These are phyloP conservation scores for Phytophthora agathidicida DNA, from an alignment of 352 stramenopile species.

Conservation along the genomic window DNA sequence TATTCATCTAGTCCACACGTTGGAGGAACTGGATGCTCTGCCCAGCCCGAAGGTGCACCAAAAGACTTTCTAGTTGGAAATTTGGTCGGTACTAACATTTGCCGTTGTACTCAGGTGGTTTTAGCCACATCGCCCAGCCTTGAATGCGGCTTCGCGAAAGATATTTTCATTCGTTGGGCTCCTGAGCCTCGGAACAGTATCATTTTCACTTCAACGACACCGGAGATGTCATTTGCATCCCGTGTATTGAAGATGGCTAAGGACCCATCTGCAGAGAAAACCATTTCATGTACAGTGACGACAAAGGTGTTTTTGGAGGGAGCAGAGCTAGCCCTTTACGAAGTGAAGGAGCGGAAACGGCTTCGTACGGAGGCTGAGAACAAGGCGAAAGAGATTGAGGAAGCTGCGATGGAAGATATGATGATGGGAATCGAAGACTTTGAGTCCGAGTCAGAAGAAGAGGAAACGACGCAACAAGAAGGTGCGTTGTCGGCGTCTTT, in stretches of 20 bases:
- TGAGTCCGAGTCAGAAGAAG: constrained; percentile 84
- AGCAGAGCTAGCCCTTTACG: constrained; percentile 82
- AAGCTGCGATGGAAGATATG: constrained; percentile 92
- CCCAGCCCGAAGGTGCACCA: constrained; percentile 76
- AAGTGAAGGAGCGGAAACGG: constrained; percentile 87
- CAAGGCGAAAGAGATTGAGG: constrained; percentile 89
- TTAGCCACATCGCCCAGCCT: constrained; percentile 80
- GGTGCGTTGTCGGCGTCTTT: constrained; percentile 27
- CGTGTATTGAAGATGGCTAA: constrained; percentile 67
- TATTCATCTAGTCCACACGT: constrained; percentile 85
- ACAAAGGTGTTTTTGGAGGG: constrained; percentile 82
- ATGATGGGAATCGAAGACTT: constrained; percentile 93
- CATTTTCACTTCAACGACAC: constrained; percentile 77
- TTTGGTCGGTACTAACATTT: neutral
- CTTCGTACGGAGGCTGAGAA: constrained; percentile 85
- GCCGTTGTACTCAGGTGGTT: constrained; percentile 57
- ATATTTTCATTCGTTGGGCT: constrained; percentile 87
- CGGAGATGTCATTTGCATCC: constrained; percentile 71
- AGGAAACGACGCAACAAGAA: constrained; percentile 63
- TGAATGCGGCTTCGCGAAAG: constrained; percentile 84
- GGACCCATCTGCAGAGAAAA: constrained; percentile 49
- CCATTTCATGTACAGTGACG: constrained; percentile 68
- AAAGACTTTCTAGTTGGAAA: neutral
- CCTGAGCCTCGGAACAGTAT: constrained; percentile 80
- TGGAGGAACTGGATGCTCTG: constrained; percentile 88